Base-by-base conservation (phyloP, 768 basidiomycete genomes). In the Infundibulicybe gibba region DNA sequence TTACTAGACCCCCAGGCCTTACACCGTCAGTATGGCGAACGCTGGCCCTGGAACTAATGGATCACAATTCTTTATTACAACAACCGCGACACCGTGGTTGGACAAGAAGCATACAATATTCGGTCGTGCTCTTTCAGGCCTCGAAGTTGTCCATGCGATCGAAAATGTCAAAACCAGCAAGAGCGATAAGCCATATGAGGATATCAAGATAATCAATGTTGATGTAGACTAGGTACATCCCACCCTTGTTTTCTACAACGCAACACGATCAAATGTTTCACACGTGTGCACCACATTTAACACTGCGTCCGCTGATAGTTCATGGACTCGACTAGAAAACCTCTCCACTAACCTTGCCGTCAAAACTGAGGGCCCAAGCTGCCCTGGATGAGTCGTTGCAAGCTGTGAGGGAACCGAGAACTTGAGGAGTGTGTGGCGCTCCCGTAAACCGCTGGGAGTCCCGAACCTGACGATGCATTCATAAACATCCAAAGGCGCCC, bases 11-110 rank as follows among this genome's bases (percentile, higher is more conserved):
- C 51, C 16, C 51, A 93, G 91, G 45, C 95, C 97, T 0, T 98
- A 97, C 61, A 95, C 90, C 3, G 76, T 97, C 47, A 93, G 90
- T 59, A 95, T 97, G 94, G 92, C 92, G 6, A 94, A 94, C 58
- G 90, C 89, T 5, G 94, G 94, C 3, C 84, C 90, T 6, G 70
- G 68, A 39, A 97, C 94, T 32, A 97, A 97, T 61, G 95, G 94
- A 0, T 94, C 90, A 2, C 95, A 99, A 61, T 99, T 97, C 74
- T 99, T 97, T 71, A 92, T 98, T 62, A 97, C 94, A 6, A 97
- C 94, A 4, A 94, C 85, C 2, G 87, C 94, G 6, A 91, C 90
- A 6, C 90, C 93, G 6, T 95, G 92, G 92, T 69, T 95, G 51
- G 92, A 97, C 66, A 86, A 81, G 64, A 92, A 90, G 56, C 86